Base-by-base conservation (phyloP, 192 early-diverging fungal genomes). In the Backusella sp. region DNA sequence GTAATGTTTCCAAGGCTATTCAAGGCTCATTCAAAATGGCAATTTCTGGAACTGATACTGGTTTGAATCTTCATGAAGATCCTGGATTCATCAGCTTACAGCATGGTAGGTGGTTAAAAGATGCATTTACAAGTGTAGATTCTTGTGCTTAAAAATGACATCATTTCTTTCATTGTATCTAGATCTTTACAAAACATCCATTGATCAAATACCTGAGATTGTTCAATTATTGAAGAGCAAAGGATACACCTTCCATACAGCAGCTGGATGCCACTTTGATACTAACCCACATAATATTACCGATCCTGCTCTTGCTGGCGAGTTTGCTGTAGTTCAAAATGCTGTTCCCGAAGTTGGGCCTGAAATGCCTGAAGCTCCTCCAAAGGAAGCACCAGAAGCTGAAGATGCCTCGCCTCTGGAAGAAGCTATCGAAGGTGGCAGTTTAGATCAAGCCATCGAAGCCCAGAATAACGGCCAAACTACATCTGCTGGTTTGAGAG, bases 41-140 rank as follows among this genome's bases (percentile, higher is more conserved):
- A 19, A 23, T 56, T 15, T 11, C 28, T 17, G 76, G 68, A 9
- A 30, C 35, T 6, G 73, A 77, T 21, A 81, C 80, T 41, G 76
- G 72, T 17, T 56, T 77, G 9, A 81, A 81, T 52, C 39, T 69
- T 37, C 72, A 77, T 71, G 73, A 77, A 11, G 80, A 81, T 32
- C 76, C 76, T 37, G 80, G 80, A 19, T 81, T 77, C 26, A 81
- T 81, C 46, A 81, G 80, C 44, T 68, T 81, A 23, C 80, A 81
- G 19, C 80, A 81, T 28, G 80, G 80, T 77, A 77, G 72, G 70
- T 71, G 8, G 1, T 3, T 42, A 26, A 26, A 1, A 6, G 6
- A 49, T 49, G 15, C 42, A 44, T 56, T 21, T 56, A 11, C 19
- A 56, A 23, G 2, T 56, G 23, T 56, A 1, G 6, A 8, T 26